Evolutionary conservation across 208 protist species (phyloP).

Genomic region (Tritrichomonas musculus): DNA sequence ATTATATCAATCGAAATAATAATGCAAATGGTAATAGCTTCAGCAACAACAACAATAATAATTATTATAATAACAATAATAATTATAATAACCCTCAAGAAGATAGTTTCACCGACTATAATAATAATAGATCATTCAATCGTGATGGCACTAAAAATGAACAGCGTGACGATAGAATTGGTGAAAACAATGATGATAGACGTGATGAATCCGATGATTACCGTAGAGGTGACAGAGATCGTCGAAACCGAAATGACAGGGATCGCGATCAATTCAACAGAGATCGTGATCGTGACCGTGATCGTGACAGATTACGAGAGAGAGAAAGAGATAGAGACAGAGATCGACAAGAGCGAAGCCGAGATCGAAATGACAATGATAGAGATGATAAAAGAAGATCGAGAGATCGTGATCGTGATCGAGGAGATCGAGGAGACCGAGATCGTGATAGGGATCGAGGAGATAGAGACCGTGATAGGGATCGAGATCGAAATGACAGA

Average conservation of each 20-base stretch:
- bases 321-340: not conserved
- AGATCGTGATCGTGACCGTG: not conserved
- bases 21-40: no score
- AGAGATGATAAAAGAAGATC: not conserved
- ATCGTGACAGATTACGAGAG: not conserved
- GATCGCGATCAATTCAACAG: not conserved
- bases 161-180: no score
- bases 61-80: no score
- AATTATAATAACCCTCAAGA: no score
- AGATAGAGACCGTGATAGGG: not conserved
- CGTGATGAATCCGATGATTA: no score
- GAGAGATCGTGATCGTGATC: not conserved
- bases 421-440: not conserved
- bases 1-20: no score
- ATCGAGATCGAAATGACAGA: not conserved
- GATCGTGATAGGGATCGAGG: not conserved
- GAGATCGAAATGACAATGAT: not conserved
- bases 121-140: no score
- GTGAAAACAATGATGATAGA: no score
- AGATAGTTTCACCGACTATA: no score
- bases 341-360: not conserved
- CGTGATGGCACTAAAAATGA: no score
- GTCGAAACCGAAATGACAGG: not conserved
- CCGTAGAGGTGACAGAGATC: not conserved
- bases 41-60: no score